Conservation (phyloP, 192 early-diverging fungal species). For the Coemansia sp. region DNA sequence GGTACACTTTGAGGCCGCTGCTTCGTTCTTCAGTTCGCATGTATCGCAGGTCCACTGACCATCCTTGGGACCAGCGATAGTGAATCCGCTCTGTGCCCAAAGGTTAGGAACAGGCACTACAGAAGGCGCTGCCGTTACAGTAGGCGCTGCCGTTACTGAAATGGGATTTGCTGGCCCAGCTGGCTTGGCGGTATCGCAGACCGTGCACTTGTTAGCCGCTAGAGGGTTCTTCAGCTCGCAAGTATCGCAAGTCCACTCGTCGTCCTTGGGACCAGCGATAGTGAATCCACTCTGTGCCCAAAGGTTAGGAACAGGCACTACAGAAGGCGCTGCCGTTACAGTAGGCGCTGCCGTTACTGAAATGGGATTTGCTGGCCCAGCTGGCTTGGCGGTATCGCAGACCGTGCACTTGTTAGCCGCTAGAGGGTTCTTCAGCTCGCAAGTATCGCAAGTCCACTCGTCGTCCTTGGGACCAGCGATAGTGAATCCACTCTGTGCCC, state of each 20-base stretch:
- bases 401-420: constrained; percentile 10
- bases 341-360: no score
- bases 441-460: constrained; percentile 29
- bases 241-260: constrained; percentile 24
- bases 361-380: no score
- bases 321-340: no score
- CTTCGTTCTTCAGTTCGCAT: constrained; percentile 19
- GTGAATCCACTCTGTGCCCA: constrained; percentile 7
- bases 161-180: neutral
- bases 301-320: neutral
- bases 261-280: neutral
- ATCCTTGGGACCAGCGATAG: constrained; percentile 1
- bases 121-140: neutral
- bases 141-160: neutral
- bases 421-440: constrained; percentile 18
- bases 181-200: constrained; percentile 13
- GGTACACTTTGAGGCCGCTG: constrained; percentile 13
- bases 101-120: neutral
- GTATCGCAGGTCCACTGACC: constrained; percentile 32
- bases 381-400: constrained; percentile 10
- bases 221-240: constrained; percentile 23
- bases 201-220: constrained; percentile 6
- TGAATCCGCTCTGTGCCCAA: constrained; percentile 8
- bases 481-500: constrained; percentile 2
- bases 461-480: neutral